A percentile compares a stretch with the other conserved stretches of the same genome.
Evolutionary conservation across 169 alveolate species (phyloP).

Genomic region (Plasmodium vivax): DNA sequence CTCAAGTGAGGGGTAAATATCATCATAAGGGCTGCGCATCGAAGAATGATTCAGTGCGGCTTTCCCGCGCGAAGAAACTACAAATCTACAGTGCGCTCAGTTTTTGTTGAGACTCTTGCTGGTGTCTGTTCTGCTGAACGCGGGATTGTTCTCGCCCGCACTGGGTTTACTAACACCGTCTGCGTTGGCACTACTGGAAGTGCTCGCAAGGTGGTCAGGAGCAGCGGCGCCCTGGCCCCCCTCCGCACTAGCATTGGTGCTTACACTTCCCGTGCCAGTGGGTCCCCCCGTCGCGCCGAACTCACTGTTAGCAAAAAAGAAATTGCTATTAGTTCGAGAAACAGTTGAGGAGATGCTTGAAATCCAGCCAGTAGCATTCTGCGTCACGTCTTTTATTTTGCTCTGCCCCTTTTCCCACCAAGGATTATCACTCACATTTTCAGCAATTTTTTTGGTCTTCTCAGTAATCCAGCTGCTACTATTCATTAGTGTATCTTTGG

Average conservation of each 20-base stretch:
- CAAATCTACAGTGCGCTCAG: not conserved
- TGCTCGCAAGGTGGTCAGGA: not conserved
- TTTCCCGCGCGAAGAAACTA: not conserved
- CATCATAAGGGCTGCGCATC: not conserved
- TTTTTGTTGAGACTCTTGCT: not conserved
- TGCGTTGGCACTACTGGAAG: not conserved
- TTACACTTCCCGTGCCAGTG: not conserved
- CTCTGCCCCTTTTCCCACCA: conserved; percentile 75
- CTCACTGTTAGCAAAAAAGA: conserved; percentile 57
- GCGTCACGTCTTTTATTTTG: conserved; percentile 72
- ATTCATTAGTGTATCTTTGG: conserved; percentile 69
- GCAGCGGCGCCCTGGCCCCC: not conserved
- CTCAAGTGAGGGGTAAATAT: not conserved
- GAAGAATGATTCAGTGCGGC: not conserved
- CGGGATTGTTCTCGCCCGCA: not conserved
- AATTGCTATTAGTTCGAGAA: conserved; percentile 54
- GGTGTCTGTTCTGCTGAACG: not conserved
- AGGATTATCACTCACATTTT: conserved; percentile 73
- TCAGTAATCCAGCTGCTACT: conserved; percentile 74
- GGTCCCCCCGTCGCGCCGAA: not conserved
- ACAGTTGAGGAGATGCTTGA: conserved; percentile 66
- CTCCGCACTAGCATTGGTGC: not conserved
- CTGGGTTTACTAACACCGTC: not conserved
- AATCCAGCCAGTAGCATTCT: conserved; percentile 76
- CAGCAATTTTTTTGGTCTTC: conserved; percentile 73